Conservation (phyloP, 2,329 filamentous ascomycete genomes). For the Talaromyces amestolkiae region DNA sequence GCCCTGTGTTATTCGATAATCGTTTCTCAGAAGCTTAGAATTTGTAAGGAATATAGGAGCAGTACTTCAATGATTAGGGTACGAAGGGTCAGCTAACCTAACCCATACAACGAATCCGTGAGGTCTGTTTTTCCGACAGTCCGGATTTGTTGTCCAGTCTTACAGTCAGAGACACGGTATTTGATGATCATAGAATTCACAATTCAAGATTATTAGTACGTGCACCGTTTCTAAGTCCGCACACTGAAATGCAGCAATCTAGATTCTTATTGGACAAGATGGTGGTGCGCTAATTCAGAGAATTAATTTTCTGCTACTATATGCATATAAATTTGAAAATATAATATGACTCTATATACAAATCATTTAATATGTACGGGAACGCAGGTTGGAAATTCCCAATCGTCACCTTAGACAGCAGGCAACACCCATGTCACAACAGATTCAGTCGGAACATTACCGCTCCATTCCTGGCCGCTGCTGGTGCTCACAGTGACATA, state of each 20-base stretch:
- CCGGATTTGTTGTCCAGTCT: not conserved
- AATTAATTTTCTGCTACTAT: not conserved
- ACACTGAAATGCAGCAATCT: not conserved
- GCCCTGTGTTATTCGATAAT: not conserved
- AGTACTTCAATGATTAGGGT: not conserved
- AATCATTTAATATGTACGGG: not conserved
- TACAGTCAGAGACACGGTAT: not conserved
- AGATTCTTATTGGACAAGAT: not conserved
- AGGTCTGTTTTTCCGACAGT: not conserved
- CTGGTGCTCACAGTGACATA: conserved; percentile 9
- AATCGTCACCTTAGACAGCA: not conserved
- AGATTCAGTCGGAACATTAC: conserved; percentile 6
- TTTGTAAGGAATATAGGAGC: not conserved
- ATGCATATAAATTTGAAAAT: not conserved
- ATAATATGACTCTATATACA: not conserved
- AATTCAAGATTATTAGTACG: not conserved
- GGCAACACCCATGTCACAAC: conserved; percentile 15
- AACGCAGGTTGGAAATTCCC: not conserved
- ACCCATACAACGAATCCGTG: not conserved
- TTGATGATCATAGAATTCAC: not conserved
- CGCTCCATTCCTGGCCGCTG: conserved; percentile 13
- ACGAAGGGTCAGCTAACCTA: not conserved
- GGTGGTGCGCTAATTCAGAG: not conserved
- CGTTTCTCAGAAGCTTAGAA: not conserved
- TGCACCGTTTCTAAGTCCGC: not conserved